Conservation (phyloP, 345 rosid species). For the Corymbia maculata region DNA sequence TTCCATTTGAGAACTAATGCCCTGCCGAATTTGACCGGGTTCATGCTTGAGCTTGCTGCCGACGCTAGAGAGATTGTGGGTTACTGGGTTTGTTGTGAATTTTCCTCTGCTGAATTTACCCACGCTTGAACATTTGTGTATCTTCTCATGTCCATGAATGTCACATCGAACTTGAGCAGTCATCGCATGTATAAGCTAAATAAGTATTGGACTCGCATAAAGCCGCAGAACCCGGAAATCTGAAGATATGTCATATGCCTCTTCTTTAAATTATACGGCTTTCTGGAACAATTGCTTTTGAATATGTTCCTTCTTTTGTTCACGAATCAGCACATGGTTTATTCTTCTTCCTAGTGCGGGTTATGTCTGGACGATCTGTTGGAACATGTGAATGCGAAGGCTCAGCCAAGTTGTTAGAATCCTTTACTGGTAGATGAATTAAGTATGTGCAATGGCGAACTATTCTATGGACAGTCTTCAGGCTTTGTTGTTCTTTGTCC, state of each 20-base stretch:
- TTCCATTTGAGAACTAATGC: background rate
- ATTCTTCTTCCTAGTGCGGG: background rate
- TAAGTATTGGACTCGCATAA: background rate
- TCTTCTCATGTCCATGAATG: background rate
- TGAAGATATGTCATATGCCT: background rate
- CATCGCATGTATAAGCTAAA: background rate
- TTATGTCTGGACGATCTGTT: background rate
- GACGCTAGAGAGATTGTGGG: background rate
- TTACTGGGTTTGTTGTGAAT: background rate
- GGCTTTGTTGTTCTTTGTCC: background rate
- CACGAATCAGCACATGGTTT: background rate
- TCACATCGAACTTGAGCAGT: background rate
- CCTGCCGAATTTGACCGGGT: background rate
- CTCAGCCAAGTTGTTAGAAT: background rate
- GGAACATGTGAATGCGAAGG: background rate
- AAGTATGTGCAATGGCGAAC: background rate
- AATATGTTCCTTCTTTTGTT: background rate
- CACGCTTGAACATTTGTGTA: background rate
- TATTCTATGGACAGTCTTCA: background rate
- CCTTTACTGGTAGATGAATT: background rate
- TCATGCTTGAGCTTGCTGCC: background rate
- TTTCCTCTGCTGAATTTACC: background rate
- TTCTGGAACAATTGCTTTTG: background rate
- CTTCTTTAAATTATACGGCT: background rate
- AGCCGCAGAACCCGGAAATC: background rate